phyloP scores from a whole-genome alignment of 208 protist species.

The Acanthamoeba royreba region DNA sequence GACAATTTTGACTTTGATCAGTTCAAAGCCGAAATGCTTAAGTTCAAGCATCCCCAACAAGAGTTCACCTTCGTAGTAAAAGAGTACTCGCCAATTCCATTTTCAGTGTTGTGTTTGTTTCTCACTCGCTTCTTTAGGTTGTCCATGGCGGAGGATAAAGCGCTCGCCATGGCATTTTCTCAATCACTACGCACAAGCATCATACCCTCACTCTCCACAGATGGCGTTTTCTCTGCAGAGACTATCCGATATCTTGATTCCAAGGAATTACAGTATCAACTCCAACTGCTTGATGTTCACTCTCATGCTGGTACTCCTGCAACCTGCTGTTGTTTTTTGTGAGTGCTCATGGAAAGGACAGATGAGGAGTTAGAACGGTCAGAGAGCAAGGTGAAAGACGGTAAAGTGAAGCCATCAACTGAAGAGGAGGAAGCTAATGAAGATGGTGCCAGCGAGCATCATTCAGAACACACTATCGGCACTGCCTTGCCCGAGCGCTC shows the following conservation, averaged over 20 bases:
- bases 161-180: neutral
- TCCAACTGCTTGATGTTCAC: neutral
- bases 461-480: neutral
- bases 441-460: neutral
- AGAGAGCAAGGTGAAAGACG: neutral
- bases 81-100: neutral
- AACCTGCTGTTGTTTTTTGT: neutral
- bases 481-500: neutral
- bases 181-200: neutral
- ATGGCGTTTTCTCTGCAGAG: neutral
- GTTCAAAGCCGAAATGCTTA: neutral
- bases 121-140: neutral
- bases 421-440: neutral
- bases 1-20: neutral
- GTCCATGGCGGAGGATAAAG: neutral
- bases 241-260: conserved; percentile 13
- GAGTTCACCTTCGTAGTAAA: neutral
- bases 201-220: neutral
- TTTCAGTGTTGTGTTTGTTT: neutral
- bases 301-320: neutral
- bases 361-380: neutral
- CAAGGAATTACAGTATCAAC: neutral
- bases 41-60: conserved; percentile 24
- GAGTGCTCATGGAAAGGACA: neutral
- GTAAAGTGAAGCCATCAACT: neutral